A percentile compares a stretch with the other conserved stretches of the same genome.
phyloP scores from a whole-genome alignment of 2,329 filamentous ascomycete genomes.

The Exserohilum rostratum region DNA sequence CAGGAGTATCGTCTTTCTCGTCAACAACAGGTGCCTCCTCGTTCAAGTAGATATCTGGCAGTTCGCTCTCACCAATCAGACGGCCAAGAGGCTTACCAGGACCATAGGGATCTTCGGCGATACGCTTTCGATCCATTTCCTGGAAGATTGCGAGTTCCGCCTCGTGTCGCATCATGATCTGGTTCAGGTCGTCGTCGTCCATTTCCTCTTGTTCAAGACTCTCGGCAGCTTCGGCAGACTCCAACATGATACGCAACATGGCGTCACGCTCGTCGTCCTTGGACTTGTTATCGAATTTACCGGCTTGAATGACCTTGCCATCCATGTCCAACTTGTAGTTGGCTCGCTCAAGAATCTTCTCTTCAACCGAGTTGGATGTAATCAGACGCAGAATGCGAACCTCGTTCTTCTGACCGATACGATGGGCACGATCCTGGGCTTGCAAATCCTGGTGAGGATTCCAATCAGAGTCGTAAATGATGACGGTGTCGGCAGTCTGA shows the following conservation, averaged over 20 bases:
- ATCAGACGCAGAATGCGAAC: constrained; percentile 95
- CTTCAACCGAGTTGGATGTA: constrained; percentile 95
- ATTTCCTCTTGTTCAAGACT: constrained; percentile 91
- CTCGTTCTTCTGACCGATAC: constrained; percentile 99
- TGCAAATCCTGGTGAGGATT: constrained; percentile 99
- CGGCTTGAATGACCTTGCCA: constrained; percentile 98
- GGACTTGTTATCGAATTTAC: constrained; percentile 99
- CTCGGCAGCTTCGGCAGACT: constrained; percentile 73
- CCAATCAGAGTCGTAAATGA: constrained; percentile 99
- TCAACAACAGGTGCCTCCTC: constrained; percentile 83
- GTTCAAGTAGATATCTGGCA: constrained; percentile 91
- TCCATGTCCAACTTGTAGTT: constrained; percentile 99
- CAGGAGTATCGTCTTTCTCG: constrained; percentile 72
- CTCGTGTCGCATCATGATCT: constrained; percentile 89
- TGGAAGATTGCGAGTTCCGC: constrained; percentile 80
- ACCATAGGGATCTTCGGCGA: constrained; percentile 72
- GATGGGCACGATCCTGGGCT: constrained; percentile 98
- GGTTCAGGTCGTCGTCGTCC: constrained; percentile 96
- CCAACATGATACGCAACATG: constrained; percentile 90
- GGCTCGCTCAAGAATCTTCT: constrained; percentile 96
- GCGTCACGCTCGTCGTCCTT: constrained; percentile 98
- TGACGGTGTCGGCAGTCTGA: constrained; percentile 97
- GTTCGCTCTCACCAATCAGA: constrained; percentile 83
- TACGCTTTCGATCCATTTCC: constrained; percentile 78
- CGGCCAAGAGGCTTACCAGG: constrained; percentile 72